Percentiles rank a stretch among this genome's conserved stretches.
phyloP scores from a whole-genome alignment of 805 yeast species.

The Yamadazyma kitorensis region DNA sequence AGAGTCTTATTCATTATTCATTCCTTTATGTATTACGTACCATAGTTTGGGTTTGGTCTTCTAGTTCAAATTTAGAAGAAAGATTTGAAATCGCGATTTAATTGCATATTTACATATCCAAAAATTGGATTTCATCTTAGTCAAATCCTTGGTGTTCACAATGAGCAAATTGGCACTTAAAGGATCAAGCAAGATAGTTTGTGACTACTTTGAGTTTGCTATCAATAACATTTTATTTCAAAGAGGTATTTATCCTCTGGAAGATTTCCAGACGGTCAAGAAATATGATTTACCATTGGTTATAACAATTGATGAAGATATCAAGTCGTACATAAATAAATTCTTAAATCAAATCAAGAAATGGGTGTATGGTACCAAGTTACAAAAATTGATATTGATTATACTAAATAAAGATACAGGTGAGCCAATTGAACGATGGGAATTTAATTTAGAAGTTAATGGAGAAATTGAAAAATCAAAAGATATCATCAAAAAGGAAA shows the following conservation, averaged over 20 bases:
- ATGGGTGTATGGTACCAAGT: conserved; percentile 72
- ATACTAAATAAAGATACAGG: conserved; percentile 66
- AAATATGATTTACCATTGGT: conserved; percentile 79
- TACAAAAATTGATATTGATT: conserved; percentile 67
- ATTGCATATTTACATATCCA: too few relatives aligned
- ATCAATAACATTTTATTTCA: conserved; percentile 82
- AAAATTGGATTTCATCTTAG: not conserved
- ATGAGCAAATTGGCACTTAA: conserved; percentile 53
- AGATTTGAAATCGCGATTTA: conserved; percentile 1
- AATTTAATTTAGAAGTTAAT: conserved; percentile 57
- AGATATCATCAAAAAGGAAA: conserved; percentile 63
- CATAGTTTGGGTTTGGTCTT: too few relatives aligned
- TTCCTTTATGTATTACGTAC: conserved; percentile 1
- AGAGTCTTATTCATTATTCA: conserved; percentile 7
- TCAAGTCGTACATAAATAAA: conserved; percentile 61
- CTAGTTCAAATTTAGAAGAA: not conserved
- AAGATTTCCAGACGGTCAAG: conserved; percentile 72
- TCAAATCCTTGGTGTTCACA: not conserved
- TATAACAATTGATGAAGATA: conserved; percentile 71
- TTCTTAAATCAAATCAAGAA: conserved; percentile 64
- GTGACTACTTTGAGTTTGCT: conserved; percentile 82
- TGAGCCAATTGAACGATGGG: conserved; percentile 82
- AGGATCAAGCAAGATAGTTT: conserved; percentile 75
- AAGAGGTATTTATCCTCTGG: conserved; percentile 85
- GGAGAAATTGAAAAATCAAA: conserved; percentile 17